Evolutionary conservation across 2,329 filamentous ascomycete genomes (phyloP).

Genomic region (Fusarium compactum): DNA sequence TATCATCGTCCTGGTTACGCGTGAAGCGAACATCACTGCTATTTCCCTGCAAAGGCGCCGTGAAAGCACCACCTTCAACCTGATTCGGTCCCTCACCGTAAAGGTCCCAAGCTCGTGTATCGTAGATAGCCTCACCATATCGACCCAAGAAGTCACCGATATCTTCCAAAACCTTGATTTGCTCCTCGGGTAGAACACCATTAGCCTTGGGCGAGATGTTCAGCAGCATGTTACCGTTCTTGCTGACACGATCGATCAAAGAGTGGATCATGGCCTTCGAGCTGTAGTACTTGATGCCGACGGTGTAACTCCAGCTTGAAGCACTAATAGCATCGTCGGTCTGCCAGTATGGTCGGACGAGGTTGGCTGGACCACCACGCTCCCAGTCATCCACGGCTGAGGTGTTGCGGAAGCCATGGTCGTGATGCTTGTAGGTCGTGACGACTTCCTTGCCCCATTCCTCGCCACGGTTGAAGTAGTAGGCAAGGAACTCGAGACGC

Average conservation of each 20-base stretch:
- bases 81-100: constrained; percentile 14
- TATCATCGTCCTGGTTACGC: neutral
- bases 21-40: constrained; percentile 24
- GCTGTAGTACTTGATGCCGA: constrained; percentile 20
- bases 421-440: constrained; percentile 18
- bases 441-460: constrained; percentile 20
- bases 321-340: constrained; percentile 20
- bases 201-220: constrained; percentile 17
- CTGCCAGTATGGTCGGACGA: constrained; percentile 17
- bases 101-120: constrained; percentile 14
- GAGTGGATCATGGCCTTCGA: constrained; percentile 23
- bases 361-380: constrained; percentile 11
- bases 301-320: constrained; percentile 23
- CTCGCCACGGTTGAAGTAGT: constrained; percentile 20
- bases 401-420: constrained; percentile 19
- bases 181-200: constrained; percentile 3
- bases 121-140: constrained; percentile 4
- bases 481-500: constrained; percentile 2
- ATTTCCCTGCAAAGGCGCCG: constrained; percentile 2
- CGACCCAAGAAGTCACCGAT: constrained; percentile 11
- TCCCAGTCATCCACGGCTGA: constrained; percentile 20
- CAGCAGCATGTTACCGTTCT: constrained; percentile 20
- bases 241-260: constrained; percentile 13
- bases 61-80: constrained; percentile 18
- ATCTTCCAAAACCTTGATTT: constrained; percentile 14